phyloP scores from a whole-genome alignment of 768 basidiomycete species.

The Lentinula raphanica region DNA sequence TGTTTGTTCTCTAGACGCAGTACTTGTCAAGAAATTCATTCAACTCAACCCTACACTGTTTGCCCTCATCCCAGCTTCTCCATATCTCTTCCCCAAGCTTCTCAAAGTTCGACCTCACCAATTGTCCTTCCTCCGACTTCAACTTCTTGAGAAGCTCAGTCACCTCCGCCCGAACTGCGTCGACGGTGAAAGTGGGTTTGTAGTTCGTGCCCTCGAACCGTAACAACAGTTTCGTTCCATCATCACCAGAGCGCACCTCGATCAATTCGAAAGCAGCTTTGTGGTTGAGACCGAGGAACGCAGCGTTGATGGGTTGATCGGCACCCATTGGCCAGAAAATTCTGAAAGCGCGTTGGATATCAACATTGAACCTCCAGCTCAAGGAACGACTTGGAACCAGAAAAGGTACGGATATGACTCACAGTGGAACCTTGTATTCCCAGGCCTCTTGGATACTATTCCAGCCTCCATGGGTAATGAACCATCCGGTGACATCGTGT shows the following conservation, averaged over 20 bases:
- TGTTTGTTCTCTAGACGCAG: neutral
- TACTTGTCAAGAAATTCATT: neutral
- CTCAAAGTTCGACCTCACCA: constrained; percentile 2
- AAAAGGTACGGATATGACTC: too few species aligned
- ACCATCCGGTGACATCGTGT: constrained; percentile 2
- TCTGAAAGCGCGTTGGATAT: neutral
- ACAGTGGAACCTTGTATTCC: neutral
- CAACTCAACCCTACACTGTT: neutral
- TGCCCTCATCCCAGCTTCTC: neutral
- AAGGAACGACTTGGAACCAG: too few species aligned
- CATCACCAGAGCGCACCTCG: constrained; percentile 3
- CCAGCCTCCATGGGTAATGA: constrained; percentile 5
- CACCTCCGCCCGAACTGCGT: neutral
- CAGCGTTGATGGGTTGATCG: constrained; percentile 5
- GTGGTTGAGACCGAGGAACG: neutral
- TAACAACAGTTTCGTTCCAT: neutral
- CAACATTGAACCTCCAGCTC: too few species aligned
- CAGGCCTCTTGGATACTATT: constrained; percentile 4
- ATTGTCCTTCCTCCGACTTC: neutral
- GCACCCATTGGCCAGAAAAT: constrained; percentile 4
- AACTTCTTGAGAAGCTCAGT: neutral
- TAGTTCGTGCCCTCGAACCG: neutral
- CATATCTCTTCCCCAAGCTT: neutral
- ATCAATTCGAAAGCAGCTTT: constrained; percentile 6
- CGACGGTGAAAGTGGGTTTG: constrained; percentile 1